Conservation (phyloP, 2,329 filamentous ascomycete species). For the Fusarium sacchari region DNA sequence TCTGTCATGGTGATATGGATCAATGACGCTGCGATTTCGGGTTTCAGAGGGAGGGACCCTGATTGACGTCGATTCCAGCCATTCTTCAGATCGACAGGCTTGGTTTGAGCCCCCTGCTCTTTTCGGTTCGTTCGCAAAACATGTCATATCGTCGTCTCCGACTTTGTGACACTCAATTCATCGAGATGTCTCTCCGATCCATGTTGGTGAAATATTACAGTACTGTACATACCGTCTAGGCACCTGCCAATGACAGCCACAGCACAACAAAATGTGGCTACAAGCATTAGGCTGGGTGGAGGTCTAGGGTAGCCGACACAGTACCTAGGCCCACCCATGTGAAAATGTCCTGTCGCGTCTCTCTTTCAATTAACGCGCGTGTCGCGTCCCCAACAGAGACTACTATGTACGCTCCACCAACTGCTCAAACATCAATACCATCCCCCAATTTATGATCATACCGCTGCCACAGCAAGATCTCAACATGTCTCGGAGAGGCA, state of each 20-base stretch:
- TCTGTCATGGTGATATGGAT: neutral
- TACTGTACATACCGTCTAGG: too few species aligned
- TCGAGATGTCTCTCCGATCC: neutral
- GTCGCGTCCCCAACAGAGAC: neutral
- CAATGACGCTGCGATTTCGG: slow-evolving; percentile 20
- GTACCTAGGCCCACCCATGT: too few species aligned
- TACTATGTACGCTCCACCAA: neutral
- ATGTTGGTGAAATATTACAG: too few species aligned
- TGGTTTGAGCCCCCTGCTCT: slow-evolving; percentile 5
- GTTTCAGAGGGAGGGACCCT: slow-evolving; percentile 24
- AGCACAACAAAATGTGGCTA: neutral
- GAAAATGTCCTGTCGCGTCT: slow-evolving; percentile 3
- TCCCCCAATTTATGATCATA: slow-evolving; percentile 7
- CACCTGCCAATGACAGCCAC: neutral
- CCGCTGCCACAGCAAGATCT: neutral
- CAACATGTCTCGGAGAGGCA: slow-evolving; percentile 49
- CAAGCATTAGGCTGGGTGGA: too few species aligned
- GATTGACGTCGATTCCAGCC: slow-evolving; percentile 14
- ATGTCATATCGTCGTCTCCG: neutral
- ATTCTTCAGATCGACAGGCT: slow-evolving; percentile 12
- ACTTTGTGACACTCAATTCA: neutral
- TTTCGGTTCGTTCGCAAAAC: neutral
- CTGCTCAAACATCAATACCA: slow-evolving; percentile 1
- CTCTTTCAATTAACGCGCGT: slow-evolving; percentile 32
- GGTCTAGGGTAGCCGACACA: slow-evolving; percentile 13